Conservation (phyloP, 768 basidiomycete species). For the Mycena amicta region DNA sequence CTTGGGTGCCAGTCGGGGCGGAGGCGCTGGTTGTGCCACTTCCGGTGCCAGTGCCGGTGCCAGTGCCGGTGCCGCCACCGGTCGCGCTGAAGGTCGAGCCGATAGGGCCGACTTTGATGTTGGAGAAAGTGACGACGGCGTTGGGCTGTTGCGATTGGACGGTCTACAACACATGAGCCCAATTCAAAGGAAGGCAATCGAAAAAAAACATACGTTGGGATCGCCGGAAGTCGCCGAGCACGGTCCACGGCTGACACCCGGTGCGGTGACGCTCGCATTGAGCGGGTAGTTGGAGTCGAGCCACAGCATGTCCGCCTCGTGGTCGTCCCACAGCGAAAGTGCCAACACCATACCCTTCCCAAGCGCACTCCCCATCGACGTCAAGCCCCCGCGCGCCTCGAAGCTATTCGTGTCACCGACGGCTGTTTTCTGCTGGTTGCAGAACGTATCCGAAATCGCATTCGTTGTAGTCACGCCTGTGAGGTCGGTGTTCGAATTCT, state of each 20-base stretch:
- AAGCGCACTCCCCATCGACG: constrained; percentile 29
- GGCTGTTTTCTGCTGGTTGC: constrained; percentile 46
- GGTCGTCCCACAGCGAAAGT: constrained; percentile 36
- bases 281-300: constrained; percentile 40
- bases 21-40: background rate
- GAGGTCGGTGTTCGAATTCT: constrained; percentile 51
- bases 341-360: constrained; percentile 40
- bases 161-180: too few species aligned
- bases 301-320: constrained; percentile 43
- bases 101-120: constrained; percentile 42
- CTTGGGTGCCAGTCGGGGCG: background rate
- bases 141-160: constrained; percentile 34
- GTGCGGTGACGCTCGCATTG: constrained; percentile 22
- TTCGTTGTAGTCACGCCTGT: constrained; percentile 42
- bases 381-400: constrained; percentile 35
- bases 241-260: constrained; percentile 41
- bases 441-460: constrained; percentile 54
- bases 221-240: constrained; percentile 41
- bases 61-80: background rate
- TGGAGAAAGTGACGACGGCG: constrained; percentile 40
- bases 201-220: constrained; percentile 24
- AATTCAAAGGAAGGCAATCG: too few species aligned
- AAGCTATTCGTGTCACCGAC: constrained; percentile 43
- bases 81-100: background rate
- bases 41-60: background rate